These are phyloP conservation scores for Penicillium nucicola DNA, from an alignment of 495 filamentous ascomycete species.

Conservation along the genomic window DNA sequence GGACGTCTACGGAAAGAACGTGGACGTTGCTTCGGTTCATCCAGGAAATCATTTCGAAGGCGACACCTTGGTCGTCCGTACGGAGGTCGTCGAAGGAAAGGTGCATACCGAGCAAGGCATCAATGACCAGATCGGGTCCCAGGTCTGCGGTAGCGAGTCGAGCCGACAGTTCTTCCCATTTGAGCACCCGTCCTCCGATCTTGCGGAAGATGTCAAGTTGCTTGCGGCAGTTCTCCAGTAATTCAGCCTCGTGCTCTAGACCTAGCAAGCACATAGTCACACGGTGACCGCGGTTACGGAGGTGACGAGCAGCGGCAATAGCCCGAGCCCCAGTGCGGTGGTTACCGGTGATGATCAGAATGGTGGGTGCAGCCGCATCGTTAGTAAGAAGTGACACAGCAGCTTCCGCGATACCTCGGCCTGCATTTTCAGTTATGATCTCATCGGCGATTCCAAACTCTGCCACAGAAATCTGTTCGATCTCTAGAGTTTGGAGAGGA, in stretches of 20 bases:
- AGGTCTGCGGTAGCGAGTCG: conserved; percentile 57
- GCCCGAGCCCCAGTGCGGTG: conserved; percentile 81
- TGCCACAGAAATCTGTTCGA: conserved; percentile 81
- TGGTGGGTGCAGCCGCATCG: conserved; percentile 54
- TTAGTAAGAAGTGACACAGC: conserved; percentile 57
- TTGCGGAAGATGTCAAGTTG: conserved; percentile 75
- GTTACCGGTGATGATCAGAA: conserved; percentile 84
- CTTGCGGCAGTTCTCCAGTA: conserved; percentile 69
- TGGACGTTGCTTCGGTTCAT: conserved; percentile 75
- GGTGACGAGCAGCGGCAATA: conserved; percentile 79
- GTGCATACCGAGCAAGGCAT: conserved; percentile 82
- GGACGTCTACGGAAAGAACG: conserved; percentile 81
- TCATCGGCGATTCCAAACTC: conserved; percentile 85
- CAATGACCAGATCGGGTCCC: conserved; percentile 76
- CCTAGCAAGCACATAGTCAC: conserved; percentile 83
- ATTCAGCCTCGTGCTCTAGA: conserved; percentile 66
- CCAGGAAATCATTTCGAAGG: conserved; percentile 82
- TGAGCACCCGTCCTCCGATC: conserved; percentile 68
- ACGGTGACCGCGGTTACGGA: conserved; percentile 73
- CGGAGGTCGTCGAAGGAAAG: conserved; percentile 79
- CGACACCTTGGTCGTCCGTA: conserved; percentile 75
- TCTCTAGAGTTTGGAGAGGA: conserved; percentile 80
- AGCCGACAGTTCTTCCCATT: conserved; percentile 47
- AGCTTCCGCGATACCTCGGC: conserved; percentile 80
- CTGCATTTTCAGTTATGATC: conserved; percentile 88